phyloP scores from a whole-genome alignment of 176 grass and related monocot species.

The Oryza coarctata region DNA sequence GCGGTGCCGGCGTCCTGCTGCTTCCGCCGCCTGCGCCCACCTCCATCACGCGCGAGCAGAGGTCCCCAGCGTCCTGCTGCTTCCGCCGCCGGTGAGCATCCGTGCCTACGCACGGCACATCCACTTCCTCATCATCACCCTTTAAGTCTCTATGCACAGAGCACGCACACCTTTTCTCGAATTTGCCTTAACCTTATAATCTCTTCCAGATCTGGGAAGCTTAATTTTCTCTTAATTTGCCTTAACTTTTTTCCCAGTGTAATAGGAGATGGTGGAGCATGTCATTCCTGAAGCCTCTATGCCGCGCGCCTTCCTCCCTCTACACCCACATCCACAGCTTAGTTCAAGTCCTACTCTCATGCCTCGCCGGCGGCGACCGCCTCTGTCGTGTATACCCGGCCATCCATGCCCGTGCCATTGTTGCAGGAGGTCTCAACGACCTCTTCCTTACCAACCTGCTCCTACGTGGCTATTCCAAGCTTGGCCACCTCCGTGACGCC shows the following conservation, averaged over 20 bases:
- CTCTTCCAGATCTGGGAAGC: no score
- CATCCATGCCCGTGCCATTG: slow-evolving; percentile 44
- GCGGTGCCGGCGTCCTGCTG: no score
- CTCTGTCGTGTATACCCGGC: slow-evolving; percentile 35
- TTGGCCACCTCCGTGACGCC: slow-evolving; percentile 29
- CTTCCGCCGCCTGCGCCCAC: no score
- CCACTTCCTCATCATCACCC: no score
- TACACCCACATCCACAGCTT: slow-evolving; percentile 21
- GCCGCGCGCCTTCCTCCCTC: neutral
- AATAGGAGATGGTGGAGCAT: slow-evolving; percentile 13
- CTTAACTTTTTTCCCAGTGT: neutral
- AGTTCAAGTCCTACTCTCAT: slow-evolving; percentile 47
- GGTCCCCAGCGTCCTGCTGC: neutral
- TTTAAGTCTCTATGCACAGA: no score
- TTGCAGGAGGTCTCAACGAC: neutral
- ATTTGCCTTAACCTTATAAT: no score
- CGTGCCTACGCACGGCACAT: neutral
- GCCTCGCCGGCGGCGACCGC: slow-evolving; percentile 45
- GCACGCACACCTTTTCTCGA: no score
- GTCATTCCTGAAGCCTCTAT: neutral
- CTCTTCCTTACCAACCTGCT: slow-evolving; percentile 56
- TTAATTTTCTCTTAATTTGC: no score
- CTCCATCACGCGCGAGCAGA: no score
- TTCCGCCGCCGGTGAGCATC: neutral
- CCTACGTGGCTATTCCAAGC: slow-evolving; percentile 55